Base-by-base conservation (phyloP, 192 early-diverging fungal genomes). In the Podila verticillata region DNA sequence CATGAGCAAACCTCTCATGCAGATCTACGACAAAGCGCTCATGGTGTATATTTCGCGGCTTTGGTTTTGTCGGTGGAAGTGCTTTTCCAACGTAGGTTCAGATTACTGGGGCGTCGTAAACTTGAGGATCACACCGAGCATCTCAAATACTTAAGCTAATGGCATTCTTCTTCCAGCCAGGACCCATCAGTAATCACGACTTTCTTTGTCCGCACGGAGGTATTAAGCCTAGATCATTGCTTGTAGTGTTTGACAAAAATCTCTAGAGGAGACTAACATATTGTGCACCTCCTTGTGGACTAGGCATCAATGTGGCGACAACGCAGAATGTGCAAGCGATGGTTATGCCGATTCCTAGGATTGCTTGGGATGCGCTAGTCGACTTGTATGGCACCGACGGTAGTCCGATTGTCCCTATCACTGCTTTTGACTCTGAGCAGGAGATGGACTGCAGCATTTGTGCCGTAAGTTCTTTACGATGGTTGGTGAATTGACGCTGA, bases 151-250 rank as follows among this genome's bases (percentile, higher is more conserved):
- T 15, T 44, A 0, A 15, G 17, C 39, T 44, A 44, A 44, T 15
- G 1, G 12, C 39, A 15, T 15, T 4, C 39, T 15, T 44, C 36
- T 44, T 44, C 15, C 65, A 84, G 83, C 83, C 83, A 57, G 83
- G 83, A 9, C 77, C 78, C 13, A 73, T 84, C 29, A 75, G 77
- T 51, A 84, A 84, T 61, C 79, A 75, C n/a, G 83, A 84, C 28
- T 84, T 84, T 56, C 47, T 84, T 8, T 84, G 83, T 61, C 57
- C 68, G 5, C 83, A 84, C 47, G 83, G 83, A 61, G 70, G 82
- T 83, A 70, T 28, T 56, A 8, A 34, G 2, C 2, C 32, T 48
- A n/a, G n/a, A n/a, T 30, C 2, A 48, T 19, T 29, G 30, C 3
- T 17, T 60, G 56, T 7, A n/a, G 15, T 15, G 19, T 26, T 65